Base-by-base conservation (phyloP, 345 rosid genomes). In the Citrus hindsii region DNA sequence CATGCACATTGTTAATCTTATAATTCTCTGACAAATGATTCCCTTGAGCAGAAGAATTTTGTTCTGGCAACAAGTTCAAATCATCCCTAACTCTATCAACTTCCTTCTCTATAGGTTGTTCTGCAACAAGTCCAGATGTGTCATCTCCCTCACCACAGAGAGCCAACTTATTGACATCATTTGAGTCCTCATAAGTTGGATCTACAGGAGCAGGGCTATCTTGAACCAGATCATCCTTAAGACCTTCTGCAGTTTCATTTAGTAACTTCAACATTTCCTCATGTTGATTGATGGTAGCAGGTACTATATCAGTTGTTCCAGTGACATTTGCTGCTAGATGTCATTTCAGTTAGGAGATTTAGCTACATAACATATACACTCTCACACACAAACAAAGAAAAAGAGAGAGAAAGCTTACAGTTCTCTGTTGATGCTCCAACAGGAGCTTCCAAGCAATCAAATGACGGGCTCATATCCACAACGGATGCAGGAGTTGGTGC, bases 391-490 rank as follows among this genome's bases (percentile, higher is more conserved):
- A 10, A 25, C 16, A 59, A 46, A 42, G 9, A 30, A 9, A 65
- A 68, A 55, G 58, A 60, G 27, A 74, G 42, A 62, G 62, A 62
- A 19, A 75, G 27, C 85, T 79, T 80, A 86, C 90, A 58, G 22
- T 84, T 82, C 51, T 53, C 68, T 13, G 71, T 66, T 21, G 76
- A 74, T 79, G 65, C 69, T 72, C 75, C 82, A 61, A 25, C 30
- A 13, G 79, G 71, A 68, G 69, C 81, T 82, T 75, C 76, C 53
- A 12, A 80, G 40, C 30, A 69, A 42, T 74, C 78, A 37, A 76
- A 35, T 56, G 81, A 25, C 6, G 88, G 87, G 69, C 87, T 80
- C 80, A 82, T 72, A 80, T 87, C 87, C 42, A 82, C 84, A 32
- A 82, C 74, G 61, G 88, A 80, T 63, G 81, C 61, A 61, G 86